Evolutionary conservation across 1,284 basidiomycete genomes (phyloP), one percentile per base, ranked within the genome.

Genomic region (Trametes sp.): DNA sequence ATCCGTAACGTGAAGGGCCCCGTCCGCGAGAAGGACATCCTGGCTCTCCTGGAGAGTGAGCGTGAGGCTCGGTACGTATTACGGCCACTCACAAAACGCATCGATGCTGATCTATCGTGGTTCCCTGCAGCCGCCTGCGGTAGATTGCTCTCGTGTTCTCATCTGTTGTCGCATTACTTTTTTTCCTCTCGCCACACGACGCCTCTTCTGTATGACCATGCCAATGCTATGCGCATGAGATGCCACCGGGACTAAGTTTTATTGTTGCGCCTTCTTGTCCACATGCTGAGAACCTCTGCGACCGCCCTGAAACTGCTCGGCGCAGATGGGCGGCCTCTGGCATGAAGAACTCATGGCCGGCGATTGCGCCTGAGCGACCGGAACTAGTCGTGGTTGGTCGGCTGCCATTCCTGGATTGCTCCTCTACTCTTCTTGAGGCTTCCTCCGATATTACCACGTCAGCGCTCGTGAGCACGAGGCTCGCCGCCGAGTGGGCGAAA

Each of bases 1-100:
- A 98, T 99, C 83, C 94, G 97, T 72, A 99, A 99, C 85, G 98
- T 99, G 75, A 99, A 99, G 85, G 98, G 98, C 28, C 96, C 97
- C 69, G 96, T 98, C 70, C 87, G 95, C 72, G 93, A 95, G 81
- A 89, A 96, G 80, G 98, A 99, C 81, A 98, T 99, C 77, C 87
- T 99, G 71, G 96, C 96, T 74, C 85, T 99, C 73, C 87, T 99
- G 78, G 98, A 99, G 87, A 94, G 92, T 80, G 98, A 99, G 84
- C 95, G 98, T 84, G 98, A 99, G 86, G 98, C 98, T 77, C 95
- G 98, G 96, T 98, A 75, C 74, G 95, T 90, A 10, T 54, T 19
- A 21, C 29, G 42, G 29, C 42, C 53, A 6, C 54, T 24, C 26
- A 28, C 49, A 31, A n/a, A 11, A 19, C 16, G 8, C 55, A 14